Evolutionary conservation across 1,284 basidiomycete genomes (phyloP), one percentile per base, ranked within the genome.

Genomic region (Schizopora paradoxa): DNA sequence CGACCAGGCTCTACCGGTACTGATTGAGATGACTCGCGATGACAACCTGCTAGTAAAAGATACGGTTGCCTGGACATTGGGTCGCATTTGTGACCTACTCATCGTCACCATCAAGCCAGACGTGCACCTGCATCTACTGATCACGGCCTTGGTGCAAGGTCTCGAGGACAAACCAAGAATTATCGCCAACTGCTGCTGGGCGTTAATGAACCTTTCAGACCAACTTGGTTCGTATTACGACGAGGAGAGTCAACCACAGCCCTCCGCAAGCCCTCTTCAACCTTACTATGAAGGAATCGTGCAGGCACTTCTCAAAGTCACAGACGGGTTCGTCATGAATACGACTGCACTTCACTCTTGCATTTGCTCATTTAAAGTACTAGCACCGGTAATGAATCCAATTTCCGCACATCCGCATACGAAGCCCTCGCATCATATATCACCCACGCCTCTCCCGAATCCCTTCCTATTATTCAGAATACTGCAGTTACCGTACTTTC

Each of bases 1-100:
- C 54, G 82, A 88, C 56, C 93, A 98, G 66, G 95, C 96, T 2
- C 75, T 99, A 5, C 91, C 91, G 13, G 86, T 94, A 38, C 77
- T 99, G 49, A 92, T 99, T 61, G 84, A 85, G 58, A 97, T 98
- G 93, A 93, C 99, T 83, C 75, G 72, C 41, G 95, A 98, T 66
- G 63, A 74, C 36, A 86, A 92, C 56, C 49, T 81, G 3, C 86
- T 92, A 51, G 96, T 99, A 57, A 92, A 94, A 66, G 96, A 99
- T 64, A 96, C 93, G 1, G 92, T 91, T 14, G 94, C 96, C 1
- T 99, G 96, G 95, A 98, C 96, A 0, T 75, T 99, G 4, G 94
- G 93, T 33, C 77, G 93, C 37, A 96, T 99, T 56, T 95, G 92
- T 59, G 95, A 99, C 62, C 70, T 92, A 53, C 74, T 97, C 57